Evolutionary conservation across 805 yeast genomes (phyloP).

Genomic region (Torulaspora franciscae): DNA sequence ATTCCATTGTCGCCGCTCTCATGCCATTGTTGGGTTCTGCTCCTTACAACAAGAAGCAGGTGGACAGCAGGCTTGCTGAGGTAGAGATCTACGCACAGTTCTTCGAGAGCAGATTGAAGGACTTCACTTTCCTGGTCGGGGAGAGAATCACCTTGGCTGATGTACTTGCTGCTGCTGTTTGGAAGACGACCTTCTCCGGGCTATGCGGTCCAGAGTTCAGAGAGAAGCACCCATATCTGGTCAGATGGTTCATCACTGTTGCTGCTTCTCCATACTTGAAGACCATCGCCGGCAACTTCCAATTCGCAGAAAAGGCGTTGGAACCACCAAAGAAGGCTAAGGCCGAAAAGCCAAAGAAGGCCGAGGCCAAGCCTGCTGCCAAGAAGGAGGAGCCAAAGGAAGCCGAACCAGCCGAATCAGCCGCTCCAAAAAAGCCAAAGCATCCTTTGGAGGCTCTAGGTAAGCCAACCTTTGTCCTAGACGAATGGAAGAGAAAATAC

Average conservation of each 20-base stretch:
- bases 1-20: constrained; percentile 45
- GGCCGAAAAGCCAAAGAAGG: constrained; percentile 38
- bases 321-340: constrained; percentile 68
- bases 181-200: constrained; percentile 37
- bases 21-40: constrained; percentile 52
- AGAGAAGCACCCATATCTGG: constrained; percentile 53
- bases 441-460: constrained; percentile 88
- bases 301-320: constrained; percentile 57
- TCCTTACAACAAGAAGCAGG: constrained; percentile 76
- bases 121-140: constrained; percentile 69
- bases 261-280: constrained; percentile 44
- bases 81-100: constrained; percentile 40
- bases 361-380: constrained; percentile 40
- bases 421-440: constrained; percentile 67
- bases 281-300: constrained; percentile 45
- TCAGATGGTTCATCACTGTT: constrained; percentile 71
- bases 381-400: constrained; percentile 40
- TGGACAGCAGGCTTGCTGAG: constrained; percentile 42
- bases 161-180: constrained; percentile 19
- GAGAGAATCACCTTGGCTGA: constrained; percentile 51
- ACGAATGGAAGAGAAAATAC: constrained; percentile 92
- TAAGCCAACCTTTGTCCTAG: constrained; percentile 57
- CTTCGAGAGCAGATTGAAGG: constrained; percentile 54
- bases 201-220: constrained; percentile 64
- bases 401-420: constrained; percentile 23